These are phyloP conservation scores for Ampelomyces quisqualis DNA, from an alignment of 2,329 filamentous ascomycete species.

Conservation along the genomic window DNA sequence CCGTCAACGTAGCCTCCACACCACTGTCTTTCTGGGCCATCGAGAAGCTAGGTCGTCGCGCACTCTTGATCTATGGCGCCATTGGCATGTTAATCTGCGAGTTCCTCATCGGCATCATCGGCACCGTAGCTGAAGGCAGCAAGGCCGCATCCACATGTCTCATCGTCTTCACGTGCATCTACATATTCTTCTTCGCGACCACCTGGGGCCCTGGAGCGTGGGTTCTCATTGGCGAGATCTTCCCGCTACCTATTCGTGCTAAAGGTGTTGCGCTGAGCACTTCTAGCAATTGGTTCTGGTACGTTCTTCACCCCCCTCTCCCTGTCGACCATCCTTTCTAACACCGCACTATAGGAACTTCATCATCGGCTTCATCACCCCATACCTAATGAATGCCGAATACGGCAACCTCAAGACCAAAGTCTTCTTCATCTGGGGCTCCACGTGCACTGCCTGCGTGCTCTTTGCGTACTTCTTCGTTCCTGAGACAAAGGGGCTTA, in stretches of 20 bases:
- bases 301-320: not conserved
- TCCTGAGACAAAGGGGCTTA: constrained; percentile 76
- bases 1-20: constrained; percentile 84
- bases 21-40: constrained; percentile 85
- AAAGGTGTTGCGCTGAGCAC: constrained; percentile 85
- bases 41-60: constrained; percentile 77
- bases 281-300: constrained; percentile 68
- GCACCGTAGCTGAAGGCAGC: constrained; percentile 46
- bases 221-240: constrained; percentile 83
- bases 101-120: constrained; percentile 77
- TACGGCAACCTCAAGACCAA: constrained; percentile 63
- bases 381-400: constrained; percentile 67
- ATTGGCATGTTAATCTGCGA: constrained; percentile 82
- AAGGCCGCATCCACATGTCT: constrained; percentile 54
- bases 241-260: constrained; percentile 83
- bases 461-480: constrained; percentile 74
- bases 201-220: constrained; percentile 79
- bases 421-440: constrained; percentile 58
- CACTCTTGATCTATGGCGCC: constrained; percentile 76
- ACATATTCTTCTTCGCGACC: constrained; percentile 88
- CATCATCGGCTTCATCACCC: constrained; percentile 56
- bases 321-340: not conserved
- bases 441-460: constrained; percentile 52
- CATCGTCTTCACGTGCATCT: constrained; percentile 87
- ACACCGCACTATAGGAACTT: constrained; percentile 66